These are phyloP conservation scores for Fusarium sulawesiense DNA, from an alignment of 2,329 filamentous ascomycete species.

Conservation along the genomic window DNA sequence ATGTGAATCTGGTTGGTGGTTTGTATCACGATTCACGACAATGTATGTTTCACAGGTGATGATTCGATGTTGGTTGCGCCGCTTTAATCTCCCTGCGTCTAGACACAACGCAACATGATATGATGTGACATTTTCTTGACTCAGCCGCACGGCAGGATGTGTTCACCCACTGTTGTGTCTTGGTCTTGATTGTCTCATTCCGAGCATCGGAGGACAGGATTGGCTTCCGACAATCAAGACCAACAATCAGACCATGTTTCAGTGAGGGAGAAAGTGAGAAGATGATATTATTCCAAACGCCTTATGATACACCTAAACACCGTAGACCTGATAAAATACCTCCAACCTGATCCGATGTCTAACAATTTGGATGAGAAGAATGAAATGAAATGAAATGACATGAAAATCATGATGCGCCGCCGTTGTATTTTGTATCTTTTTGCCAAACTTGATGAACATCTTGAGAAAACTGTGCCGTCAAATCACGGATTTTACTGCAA, in stretches of 20 bases:
- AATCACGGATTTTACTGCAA: conserved; percentile 34
- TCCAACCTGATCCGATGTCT: background rate
- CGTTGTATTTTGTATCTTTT: background rate
- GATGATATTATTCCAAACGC: conserved; percentile 32
- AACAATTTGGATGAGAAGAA: background rate
- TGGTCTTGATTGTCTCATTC: too few relatives aligned
- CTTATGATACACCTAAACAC: background rate
- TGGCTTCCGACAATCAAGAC: too few relatives aligned
- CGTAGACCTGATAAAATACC: background rate
- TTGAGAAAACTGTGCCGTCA: conserved; percentile 36
- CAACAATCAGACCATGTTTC: background rate
- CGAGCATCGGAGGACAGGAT: too few relatives aligned
- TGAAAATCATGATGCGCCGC: conserved; percentile 2
- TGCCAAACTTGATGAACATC: conserved; percentile 37
- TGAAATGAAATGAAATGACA: too few relatives aligned
- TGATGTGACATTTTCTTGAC: background rate
- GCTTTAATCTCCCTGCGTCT: background rate
- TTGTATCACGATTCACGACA: background rate
- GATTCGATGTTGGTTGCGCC: background rate
- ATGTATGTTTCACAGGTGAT: background rate
- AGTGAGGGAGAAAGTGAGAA: background rate
- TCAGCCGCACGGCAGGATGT: background rate
- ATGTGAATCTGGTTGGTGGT: background rate
- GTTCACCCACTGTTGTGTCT: background rate
- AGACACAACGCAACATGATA: background rate